Evolutionary conservation across 768 basidiomycete species (phyloP).

Genomic region (Fistulinella prunicolor): DNA sequence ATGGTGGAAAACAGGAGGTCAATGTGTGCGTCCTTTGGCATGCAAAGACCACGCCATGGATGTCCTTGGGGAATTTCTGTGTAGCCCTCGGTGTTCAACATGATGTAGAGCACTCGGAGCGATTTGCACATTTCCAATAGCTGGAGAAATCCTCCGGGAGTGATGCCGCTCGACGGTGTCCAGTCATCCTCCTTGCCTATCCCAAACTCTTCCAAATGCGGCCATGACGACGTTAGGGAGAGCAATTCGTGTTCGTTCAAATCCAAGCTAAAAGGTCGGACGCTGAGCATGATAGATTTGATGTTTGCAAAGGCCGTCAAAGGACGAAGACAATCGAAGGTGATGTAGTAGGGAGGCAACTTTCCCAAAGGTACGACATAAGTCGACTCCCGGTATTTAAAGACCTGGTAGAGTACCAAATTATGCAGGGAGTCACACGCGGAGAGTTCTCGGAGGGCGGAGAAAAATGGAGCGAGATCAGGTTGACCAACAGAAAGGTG

Average conservation of each 20-base stretch:
- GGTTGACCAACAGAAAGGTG: no score
- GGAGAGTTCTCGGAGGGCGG: slow-evolving; percentile 1
- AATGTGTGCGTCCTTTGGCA: neutral
- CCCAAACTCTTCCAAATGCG: neutral
- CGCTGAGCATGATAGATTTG: neutral
- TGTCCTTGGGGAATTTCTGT: slow-evolving; percentile 5
- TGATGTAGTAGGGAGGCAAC: neutral
- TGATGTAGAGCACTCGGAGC: slow-evolving; percentile 3
- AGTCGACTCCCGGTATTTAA: no score
- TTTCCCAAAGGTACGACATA: neutral
- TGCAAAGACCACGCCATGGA: slow-evolving; percentile 10
- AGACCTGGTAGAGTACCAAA: no score
- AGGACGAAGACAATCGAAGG: slow-evolving; percentile 1
- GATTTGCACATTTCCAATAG: slow-evolving; percentile 14
- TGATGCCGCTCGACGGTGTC: slow-evolving; percentile 4
- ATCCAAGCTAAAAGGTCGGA: neutral
- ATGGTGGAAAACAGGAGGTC: slow-evolving; percentile 6
- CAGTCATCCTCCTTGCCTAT: slow-evolving; percentile 4
- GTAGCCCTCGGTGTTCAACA: slow-evolving; percentile 8
- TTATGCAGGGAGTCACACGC: neutral
- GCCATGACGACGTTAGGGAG: slow-evolving; percentile 15
- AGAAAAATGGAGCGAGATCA: no score
- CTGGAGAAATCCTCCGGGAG: slow-evolving; percentile 7
- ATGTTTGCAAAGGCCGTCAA: slow-evolving; percentile 8
- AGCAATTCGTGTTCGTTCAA: slow-evolving; percentile 8